Evolutionary conservation across 2,329 filamentous ascomycete genomes (phyloP), one percentile per base, ranked within the genome.

Genomic region (Penicillium occitanis): DNA sequence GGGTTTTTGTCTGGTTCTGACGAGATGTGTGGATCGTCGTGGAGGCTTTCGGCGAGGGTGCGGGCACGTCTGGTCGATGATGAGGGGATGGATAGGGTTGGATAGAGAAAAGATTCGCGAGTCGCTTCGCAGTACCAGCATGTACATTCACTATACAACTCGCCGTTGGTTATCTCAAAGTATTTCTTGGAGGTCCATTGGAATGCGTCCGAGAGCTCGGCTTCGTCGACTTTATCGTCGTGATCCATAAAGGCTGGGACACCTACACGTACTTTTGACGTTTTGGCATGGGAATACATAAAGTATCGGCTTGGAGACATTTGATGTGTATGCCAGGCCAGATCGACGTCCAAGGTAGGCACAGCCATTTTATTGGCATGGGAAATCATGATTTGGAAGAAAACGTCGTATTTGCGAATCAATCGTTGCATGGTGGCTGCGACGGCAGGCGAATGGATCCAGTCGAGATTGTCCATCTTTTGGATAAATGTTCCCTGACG

Each of bases 111-210:
- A 1, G 84, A 79, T 51, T 86, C 80, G 40, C 90, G 86, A 63
- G 89, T 84, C 5, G 88, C 84, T 76, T 95, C 91, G 77, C 92
- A 96, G 75, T 93, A 92, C 90, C 91, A 93, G 76, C 91, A 93
- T 0, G 87, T 91, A 71, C 91, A 94, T 75, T 91, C 89, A 1
- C 86, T 89, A 74, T 93, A 96, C 4, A 91, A 84, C 61, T 89
- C 85, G 17, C 82, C 81, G 71, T 81, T 78, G 70, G 86, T 93
- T 14, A 80, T 76, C 33, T 86, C 85, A 70, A 91, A 86, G 74
- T 94, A 96, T 0, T 76, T 79, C 70, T 88, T 89, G 72, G 84
- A 87, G 0, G 92, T 96, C 85, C 87, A 91, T 73, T 88, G 87
- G 72, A 95, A 95, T 5, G 84, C 82, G 1, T 82, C 80, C 53